Conservation (phyloP, 1,284 basidiomycete species). For the Tausonia pullulans region DNA sequence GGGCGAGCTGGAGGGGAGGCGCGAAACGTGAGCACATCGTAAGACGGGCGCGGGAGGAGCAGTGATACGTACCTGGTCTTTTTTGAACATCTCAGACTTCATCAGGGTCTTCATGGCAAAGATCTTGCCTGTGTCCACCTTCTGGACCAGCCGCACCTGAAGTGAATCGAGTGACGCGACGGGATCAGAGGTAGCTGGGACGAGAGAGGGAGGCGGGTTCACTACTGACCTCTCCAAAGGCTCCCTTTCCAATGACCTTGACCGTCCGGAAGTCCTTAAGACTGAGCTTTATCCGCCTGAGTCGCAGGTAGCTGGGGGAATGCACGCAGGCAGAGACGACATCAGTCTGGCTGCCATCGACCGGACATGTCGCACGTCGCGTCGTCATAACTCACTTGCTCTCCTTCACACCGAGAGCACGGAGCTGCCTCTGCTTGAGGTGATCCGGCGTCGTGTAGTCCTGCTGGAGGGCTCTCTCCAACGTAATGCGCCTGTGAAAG, state of each 20-base stretch:
- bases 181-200: background rate
- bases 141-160: slow-evolving; percentile 87
- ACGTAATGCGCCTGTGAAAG: slow-evolving; percentile 64
- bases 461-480: slow-evolving; percentile 73
- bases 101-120: slow-evolving; percentile 99
- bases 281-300: slow-evolving; percentile 85
- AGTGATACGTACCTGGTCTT: slow-evolving; percentile 65
- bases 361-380: background rate
- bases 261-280: slow-evolving; percentile 90
- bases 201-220: background rate
- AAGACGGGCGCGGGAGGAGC: background rate
- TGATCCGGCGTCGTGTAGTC: slow-evolving; percentile 67
- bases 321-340: slow-evolving; percentile 15
- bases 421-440: slow-evolving; percentile 79
- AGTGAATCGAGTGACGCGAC: background rate
- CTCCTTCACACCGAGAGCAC: slow-evolving; percentile 82
- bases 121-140: slow-evolving; percentile 93
- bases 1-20: slow-evolving; percentile 57
- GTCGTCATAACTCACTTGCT: slow-evolving; percentile 44
- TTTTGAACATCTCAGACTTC: slow-evolving; percentile 98
- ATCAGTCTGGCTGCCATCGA: background rate
- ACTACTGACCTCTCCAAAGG: slow-evolving; percentile 75
- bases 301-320: slow-evolving; percentile 53
- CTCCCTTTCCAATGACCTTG: slow-evolving; percentile 98
- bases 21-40: background rate